Evolutionary conservation across 805 yeast genomes (phyloP), one percentile per base, ranked within the genome.

Genomic region (Suhomyces emberorum): DNA sequence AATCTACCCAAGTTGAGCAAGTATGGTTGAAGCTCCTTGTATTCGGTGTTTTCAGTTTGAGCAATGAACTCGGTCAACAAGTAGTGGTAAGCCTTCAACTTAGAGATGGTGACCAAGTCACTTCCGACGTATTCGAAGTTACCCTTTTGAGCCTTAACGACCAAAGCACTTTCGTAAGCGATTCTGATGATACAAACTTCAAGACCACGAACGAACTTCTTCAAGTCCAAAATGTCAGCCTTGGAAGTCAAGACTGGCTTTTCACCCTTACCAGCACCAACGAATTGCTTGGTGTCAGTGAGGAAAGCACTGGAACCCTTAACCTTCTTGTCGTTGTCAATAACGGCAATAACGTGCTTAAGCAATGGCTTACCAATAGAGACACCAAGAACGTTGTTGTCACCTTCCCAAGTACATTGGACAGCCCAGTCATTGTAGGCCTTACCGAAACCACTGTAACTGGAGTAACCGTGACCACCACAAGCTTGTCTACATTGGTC

Each of bases 1-100:
- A 84, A 61, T 44, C 68, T 74, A 32, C 82, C 79, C 40, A 88
- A 55, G 28, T 69, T 59, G 41, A 65, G 62, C 51, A 88, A 66
- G 24, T 72, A 66, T 15, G 70, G 65, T 38, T 63, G 67, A 44
- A 83, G 69, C 8, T 58, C 55, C 19, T 65, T 59, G 25, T 62
- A 59, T 20, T 69, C 63, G 24, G 40, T 37, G 32, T 63, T 52
- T 14, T 58, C 53, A 38, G 70, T 48, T 61, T 68, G 61, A 34
- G 58, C 61, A 32, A 59, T 47, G 47, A 61, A 69, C 4, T 64
- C 53, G 30, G 56, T 55, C 43, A 77, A 57, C 51, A 72, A 65
- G 54, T 66, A 76, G 48, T 72, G 66, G 43, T 66, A 66, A n/a
- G 75, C 70, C 57, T 71, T 68, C 41, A 77, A 60, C 52, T 76